phyloP scores from a whole-genome alignment of 768 basidiomycete species.

The Clitopilus hobsonii region DNA sequence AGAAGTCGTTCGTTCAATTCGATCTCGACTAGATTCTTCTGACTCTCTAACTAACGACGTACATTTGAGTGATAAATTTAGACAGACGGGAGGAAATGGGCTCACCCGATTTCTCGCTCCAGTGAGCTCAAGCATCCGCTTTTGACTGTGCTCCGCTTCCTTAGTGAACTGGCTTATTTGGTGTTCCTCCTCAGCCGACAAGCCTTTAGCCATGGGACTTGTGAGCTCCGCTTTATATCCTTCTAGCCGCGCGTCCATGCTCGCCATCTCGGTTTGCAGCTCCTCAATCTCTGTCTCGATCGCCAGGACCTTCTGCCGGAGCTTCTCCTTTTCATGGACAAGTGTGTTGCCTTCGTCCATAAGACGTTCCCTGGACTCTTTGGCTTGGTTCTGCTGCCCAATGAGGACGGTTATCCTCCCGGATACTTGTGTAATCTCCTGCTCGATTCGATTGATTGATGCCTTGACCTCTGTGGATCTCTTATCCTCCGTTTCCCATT shows the following conservation, averaged over 20 bases:
- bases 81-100: conserved; percentile 1
- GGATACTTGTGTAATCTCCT: conserved; percentile 73
- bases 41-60: conserved; percentile 53
- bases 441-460: conserved; percentile 69
- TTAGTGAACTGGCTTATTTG: conserved; percentile 63
- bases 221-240: conserved; percentile 67
- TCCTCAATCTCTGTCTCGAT: conserved; percentile 69
- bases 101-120: conserved; percentile 69
- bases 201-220: conserved; percentile 68
- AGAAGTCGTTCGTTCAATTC: conserved; percentile 88
- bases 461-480: conserved; percentile 72
- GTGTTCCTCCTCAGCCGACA: conserved; percentile 69
- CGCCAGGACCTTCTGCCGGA: conserved; percentile 52
- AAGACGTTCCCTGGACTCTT: conserved; percentile 63
- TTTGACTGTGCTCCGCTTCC: conserved; percentile 73
- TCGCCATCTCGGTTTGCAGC: conserved; percentile 63
- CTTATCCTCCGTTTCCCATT: conserved; percentile 60
- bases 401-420: conserved; percentile 70
- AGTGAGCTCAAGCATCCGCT: conserved; percentile 62
- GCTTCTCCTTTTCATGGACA: conserved; percentile 65
- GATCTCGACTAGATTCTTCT: conserved; percentile 82
- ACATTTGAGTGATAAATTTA: neutral
- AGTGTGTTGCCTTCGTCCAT: conserved; percentile 56
- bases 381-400: conserved; percentile 66
- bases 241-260: conserved; percentile 55